Conservation (phyloP, 2,329 filamentous ascomycete species). For the Parascedosporium putredinis region DNA sequence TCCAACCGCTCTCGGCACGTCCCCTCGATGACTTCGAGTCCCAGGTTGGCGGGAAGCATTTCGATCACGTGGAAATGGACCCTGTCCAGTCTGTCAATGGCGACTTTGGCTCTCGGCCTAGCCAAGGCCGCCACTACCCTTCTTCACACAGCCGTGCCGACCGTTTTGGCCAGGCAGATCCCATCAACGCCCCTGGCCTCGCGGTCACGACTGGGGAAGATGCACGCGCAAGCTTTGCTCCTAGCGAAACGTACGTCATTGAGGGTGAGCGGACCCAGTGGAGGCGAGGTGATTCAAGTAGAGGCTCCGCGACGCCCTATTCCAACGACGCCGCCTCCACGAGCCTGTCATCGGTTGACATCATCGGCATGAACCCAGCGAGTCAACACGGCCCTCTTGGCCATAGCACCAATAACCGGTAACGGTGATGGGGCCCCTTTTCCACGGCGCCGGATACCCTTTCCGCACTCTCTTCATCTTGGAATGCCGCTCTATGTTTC, state of each 20-base stretch:
- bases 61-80: slow-evolving; percentile 19
- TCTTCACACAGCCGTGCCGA: no score
- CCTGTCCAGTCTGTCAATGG: neutral
- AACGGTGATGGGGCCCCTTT: neutral
- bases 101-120: neutral
- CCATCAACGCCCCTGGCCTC: neutral
- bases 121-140: neutral
- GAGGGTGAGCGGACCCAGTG: slow-evolving; percentile 17
- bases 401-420: slow-evolving; percentile 4
- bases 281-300: neutral
- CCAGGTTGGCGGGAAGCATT: neutral
- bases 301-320: slow-evolving; percentile 5
- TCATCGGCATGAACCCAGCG: slow-evolving; percentile 14
- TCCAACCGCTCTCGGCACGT: neutral
- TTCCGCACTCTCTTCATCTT: no score
- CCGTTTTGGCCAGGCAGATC: neutral
- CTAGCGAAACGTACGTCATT: slow-evolving; percentile 26
- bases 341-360: slow-evolving; percentile 15
- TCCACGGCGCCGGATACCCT: no score
- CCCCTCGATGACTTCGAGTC: neutral
- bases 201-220: neutral
- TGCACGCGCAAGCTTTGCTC: slow-evolving; percentile 14
- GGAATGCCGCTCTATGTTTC: no score
- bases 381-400: slow-evolving; percentile 15
- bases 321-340: slow-evolving; percentile 16